Percentiles rank a stretch among this genome's conserved stretches.
phyloP scores from a whole-genome alignment of 371 early-diverging fungal genomes.

The Lichtheimia corymbifera region DNA sequence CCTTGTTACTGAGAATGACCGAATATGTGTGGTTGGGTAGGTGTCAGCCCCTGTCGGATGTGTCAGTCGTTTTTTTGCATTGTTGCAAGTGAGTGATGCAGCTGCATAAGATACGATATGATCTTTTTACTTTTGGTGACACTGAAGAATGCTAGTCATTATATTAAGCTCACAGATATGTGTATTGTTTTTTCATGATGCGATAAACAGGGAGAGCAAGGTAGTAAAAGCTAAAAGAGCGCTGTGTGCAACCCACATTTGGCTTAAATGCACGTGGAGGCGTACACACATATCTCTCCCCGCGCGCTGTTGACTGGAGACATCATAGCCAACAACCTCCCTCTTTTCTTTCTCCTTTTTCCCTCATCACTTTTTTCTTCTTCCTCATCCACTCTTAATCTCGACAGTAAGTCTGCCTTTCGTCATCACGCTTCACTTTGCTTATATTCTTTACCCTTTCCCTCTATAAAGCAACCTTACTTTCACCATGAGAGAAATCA shows the following conservation, averaged over 20 bases:
- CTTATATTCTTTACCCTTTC: constrained; percentile 1
- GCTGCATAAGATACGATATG: not conserved
- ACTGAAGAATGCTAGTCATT: too few relatives aligned
- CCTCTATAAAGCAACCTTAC: not conserved
- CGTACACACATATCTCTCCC: not conserved
- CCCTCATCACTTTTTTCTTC: constrained; percentile 7
- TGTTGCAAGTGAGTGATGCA: not conserved
- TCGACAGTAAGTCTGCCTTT: constrained; percentile 4
- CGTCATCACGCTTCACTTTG: constrained; percentile 7
- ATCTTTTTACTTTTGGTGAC: too few relatives aligned
- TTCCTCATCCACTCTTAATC: constrained; percentile 3
- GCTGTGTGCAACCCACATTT: constrained; percentile 4
- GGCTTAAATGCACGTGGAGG: constrained; percentile 6
- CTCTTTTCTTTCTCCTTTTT: constrained; percentile 9
- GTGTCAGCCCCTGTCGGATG: too few relatives aligned
- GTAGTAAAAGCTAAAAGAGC: constrained; percentile 1
- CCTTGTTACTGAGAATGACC: too few relatives aligned
- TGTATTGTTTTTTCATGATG: too few relatives aligned
- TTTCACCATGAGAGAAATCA: constrained; percentile 33
- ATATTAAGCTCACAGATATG: too few relatives aligned
- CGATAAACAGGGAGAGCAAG: too few relatives aligned
- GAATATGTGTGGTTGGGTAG: too few relatives aligned
- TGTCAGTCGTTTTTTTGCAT: not conserved
- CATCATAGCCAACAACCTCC: not conserved
- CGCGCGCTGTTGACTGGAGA: not conserved